These are phyloP conservation scores for Candida oleophila DNA, from an alignment of 805 yeast species.

Conservation along the genomic window DNA sequence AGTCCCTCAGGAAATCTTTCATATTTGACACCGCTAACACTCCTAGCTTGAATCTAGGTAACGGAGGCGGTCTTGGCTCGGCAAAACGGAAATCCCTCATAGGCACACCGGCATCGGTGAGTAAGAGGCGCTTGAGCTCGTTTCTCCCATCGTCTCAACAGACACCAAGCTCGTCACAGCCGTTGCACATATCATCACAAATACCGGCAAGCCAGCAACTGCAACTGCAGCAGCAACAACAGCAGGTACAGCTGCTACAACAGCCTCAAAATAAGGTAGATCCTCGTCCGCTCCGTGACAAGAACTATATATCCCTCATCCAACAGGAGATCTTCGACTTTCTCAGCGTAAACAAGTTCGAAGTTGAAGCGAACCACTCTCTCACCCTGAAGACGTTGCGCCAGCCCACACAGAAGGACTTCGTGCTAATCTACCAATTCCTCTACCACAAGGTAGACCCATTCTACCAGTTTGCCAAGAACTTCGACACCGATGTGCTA, in stretches of 20 bases:
- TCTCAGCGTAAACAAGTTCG: conserved; percentile 63
- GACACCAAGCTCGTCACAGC: conserved; percentile 7
- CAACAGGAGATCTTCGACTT: conserved; percentile 70
- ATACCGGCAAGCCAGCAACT: conserved; percentile 14
- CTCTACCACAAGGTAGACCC: conserved; percentile 78
- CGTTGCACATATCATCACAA: conserved; percentile 8
- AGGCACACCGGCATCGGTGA: conserved; percentile 34
- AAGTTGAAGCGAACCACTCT: conserved; percentile 70
- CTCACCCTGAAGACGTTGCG: conserved; percentile 61
- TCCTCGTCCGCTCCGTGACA: conserved; percentile 78
- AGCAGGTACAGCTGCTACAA: conserved; percentile 12
- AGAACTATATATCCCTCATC: conserved; percentile 59
- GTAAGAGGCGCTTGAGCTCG: conserved; percentile 22
- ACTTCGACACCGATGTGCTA: conserved; percentile 76
- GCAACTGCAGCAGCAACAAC: conserved; percentile 16
- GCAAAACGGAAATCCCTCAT: conserved; percentile 29
- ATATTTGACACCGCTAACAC: conserved; percentile 4
- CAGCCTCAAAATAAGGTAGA: conserved; percentile 37
- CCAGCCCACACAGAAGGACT: conserved; percentile 86
- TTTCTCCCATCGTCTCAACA: conserved; percentile 8
- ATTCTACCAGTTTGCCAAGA: conserved; percentile 62
- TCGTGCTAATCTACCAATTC: conserved; percentile 75
- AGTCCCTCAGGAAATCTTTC: conserved; percentile 6
- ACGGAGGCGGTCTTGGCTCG: background rate
- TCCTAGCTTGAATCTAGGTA: conserved; percentile 4